phyloP scores from a whole-genome alignment of 106 monocot genomes.

The Allium fistulosum region DNA sequence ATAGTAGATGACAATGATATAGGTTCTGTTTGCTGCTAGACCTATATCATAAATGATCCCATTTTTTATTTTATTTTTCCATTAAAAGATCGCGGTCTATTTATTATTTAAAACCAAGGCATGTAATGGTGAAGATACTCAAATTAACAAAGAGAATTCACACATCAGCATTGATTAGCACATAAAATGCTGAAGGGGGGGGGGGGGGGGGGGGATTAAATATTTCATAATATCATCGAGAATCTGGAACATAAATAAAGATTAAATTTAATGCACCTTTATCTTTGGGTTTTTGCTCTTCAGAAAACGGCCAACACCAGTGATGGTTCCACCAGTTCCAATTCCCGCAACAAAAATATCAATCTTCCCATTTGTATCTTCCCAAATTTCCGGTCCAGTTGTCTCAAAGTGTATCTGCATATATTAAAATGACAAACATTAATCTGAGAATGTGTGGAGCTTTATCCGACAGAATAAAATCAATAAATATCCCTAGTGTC shows the following conservation, averaged over 20 bases:
- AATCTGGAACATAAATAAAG: not conserved
- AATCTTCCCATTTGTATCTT: slow-evolving; percentile 86
- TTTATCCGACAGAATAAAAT: no score
- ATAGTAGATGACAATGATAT: not conserved
- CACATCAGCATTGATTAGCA: not conserved
- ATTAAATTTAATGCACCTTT: slow-evolving; percentile 37
- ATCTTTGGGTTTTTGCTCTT: slow-evolving; percentile 83
- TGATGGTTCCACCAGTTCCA: slow-evolving; percentile 95
- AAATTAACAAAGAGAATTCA: not conserved
- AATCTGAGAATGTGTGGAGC: not conserved
- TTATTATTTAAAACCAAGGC: not conserved
- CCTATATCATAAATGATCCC: not conserved
- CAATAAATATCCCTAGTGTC: no score
- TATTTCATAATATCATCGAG: not conserved
- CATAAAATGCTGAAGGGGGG: no score
- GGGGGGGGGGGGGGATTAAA: not conserved
- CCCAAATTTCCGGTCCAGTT: slow-evolving; percentile 98
- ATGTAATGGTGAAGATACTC: not conserved
- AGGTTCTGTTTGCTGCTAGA: not conserved
- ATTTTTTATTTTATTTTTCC: not conserved
- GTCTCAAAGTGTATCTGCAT: slow-evolving; percentile 84
- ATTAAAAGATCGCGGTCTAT: not conserved
- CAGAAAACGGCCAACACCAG: slow-evolving; percentile 79
- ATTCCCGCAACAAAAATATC: slow-evolving; percentile 96
- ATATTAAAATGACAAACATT: not conserved